These are phyloP conservation scores for Hypoxylon lienhwacheense DNA, from an alignment of 495 filamentous ascomycete genomes.

Conservation along the genomic window DNA sequence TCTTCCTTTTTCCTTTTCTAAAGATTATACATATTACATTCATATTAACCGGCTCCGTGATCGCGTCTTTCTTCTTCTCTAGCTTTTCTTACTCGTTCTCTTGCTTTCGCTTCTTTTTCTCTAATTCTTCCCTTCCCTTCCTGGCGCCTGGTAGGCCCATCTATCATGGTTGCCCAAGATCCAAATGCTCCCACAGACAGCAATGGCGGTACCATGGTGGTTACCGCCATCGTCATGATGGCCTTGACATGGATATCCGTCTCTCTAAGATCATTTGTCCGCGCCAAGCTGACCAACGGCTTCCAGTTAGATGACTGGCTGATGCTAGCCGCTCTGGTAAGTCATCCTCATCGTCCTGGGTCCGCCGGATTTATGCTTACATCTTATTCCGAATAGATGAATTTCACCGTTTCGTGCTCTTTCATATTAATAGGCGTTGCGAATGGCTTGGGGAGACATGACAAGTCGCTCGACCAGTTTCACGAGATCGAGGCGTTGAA, in stretches of 20 bases:
- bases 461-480: conserved; percentile 38
- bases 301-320: conserved; percentile 49
- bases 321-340: conserved; percentile 45
- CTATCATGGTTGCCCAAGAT: conserved; percentile 39
- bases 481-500: conserved; percentile 41
- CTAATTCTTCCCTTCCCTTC: conserved; percentile 8
- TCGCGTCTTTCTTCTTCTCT: conserved; percentile 14
- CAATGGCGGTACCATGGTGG: conserved; percentile 43
- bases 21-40: conserved; percentile 5
- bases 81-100: conserved; percentile 17
- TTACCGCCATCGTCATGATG: conserved; percentile 36
- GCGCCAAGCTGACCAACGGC: conserved; percentile 41
- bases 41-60: conserved; percentile 18
- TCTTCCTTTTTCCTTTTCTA: neutral
- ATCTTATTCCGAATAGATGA: conserved; percentile 25
- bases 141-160: conserved; percentile 33
- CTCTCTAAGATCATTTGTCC: conserved; percentile 41
- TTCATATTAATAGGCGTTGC: conserved; percentile 40
- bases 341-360: neutral
- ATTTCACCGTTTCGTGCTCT: conserved; percentile 42
- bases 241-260: conserved; percentile 41
- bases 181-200: conserved; percentile 38
- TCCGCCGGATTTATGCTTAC: conserved; percentile 3
- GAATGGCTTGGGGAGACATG: conserved; percentile 44
- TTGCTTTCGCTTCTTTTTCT: conserved; percentile 17